A percentile compares a stretch with the other conserved stretches of the same genome.
These are phyloP conservation scores for Ambrosia trifida DNA, from an alignment of 129 eudicot genomes.

Conservation along the genomic window DNA sequence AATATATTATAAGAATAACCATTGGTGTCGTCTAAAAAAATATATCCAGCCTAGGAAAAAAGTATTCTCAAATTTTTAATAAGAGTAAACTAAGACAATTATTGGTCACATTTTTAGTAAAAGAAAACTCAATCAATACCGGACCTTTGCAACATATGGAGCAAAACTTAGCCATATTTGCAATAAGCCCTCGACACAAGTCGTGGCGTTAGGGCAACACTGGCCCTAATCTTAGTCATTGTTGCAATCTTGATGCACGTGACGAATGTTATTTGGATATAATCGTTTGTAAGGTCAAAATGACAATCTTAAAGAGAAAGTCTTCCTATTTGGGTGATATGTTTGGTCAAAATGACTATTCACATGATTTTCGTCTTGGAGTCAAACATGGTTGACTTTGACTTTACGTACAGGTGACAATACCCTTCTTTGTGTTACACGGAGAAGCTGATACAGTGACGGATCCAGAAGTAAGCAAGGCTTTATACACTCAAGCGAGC, in stretches of 20 bases:
- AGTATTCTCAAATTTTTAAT: too few species aligned
- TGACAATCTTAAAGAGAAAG: not conserved
- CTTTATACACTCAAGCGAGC: slow-evolving; percentile 68
- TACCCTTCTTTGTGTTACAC: slow-evolving; percentile 91
- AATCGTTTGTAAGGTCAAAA: not conserved
- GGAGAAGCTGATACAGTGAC: slow-evolving; percentile 92
- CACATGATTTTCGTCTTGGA: not conserved
- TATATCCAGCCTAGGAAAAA: too few species aligned
- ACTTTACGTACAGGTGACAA: slow-evolving; percentile 52
- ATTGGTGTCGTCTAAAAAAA: too few species aligned
- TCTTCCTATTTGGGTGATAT: too few species aligned
- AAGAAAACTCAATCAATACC: too few species aligned
- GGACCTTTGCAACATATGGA: too few species aligned
- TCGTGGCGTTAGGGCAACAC: not conserved
- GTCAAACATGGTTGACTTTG: not conserved
- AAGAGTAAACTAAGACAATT: too few species aligned
- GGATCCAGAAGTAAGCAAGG: slow-evolving; percentile 90
- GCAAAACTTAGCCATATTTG: too few species aligned
- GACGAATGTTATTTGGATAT: not conserved
- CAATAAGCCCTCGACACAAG: not conserved
- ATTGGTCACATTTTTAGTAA: too few species aligned
- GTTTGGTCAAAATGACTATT: not conserved
- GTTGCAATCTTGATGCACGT: not conserved
- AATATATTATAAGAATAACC: not conserved
- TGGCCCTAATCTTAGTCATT: not conserved